Evolutionary conservation across 2,329 filamentous ascomycete genomes (phyloP).

Genomic region (Sporothrix pseudoabietina): DNA sequence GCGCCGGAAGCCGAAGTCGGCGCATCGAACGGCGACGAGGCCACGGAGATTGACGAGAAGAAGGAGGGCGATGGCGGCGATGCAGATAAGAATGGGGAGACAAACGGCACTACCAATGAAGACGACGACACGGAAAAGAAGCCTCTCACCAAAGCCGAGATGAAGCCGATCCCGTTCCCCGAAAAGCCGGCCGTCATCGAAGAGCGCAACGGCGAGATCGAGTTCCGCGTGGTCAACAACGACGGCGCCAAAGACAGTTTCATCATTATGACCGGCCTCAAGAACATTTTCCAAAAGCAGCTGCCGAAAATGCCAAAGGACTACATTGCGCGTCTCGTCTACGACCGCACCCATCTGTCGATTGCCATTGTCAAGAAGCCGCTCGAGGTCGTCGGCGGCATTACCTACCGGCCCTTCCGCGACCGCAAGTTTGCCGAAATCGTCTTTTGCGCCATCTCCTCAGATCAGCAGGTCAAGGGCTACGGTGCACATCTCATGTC

Average conservation of each 20-base stretch:
- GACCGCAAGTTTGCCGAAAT: conserved; percentile 94
- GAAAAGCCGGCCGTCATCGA: conserved; percentile 94
- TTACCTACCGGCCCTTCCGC: conserved; percentile 94
- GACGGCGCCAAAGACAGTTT: conserved; percentile 84
- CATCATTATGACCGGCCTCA: conserved; percentile 92
- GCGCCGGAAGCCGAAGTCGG: not conserved
- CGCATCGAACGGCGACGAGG: not conserved
- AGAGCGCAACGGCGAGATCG: conserved; percentile 90
- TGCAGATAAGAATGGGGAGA: not conserved
- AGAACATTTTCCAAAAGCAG: conserved; percentile 98
- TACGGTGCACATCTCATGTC: conserved; percentile 98
- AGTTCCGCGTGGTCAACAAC: conserved; percentile 98
- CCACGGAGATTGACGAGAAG: not conserved
- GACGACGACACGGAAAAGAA: not conserved
- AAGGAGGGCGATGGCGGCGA: not conserved
- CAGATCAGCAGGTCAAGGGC: conserved; percentile 97
- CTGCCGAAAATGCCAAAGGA: conserved; percentile 99
- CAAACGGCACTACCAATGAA: not conserved
- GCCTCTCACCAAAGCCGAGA: conserved; percentile 33
- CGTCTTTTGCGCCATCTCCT: conserved; percentile 96
- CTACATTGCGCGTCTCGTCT: conserved; percentile 95
- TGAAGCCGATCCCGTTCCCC: conserved; percentile 77
- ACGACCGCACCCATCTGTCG: conserved; percentile 92
- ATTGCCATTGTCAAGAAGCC: conserved; percentile 98
- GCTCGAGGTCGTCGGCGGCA: conserved; percentile 91